A percentile compares a stretch with the other conserved stretches of the same genome.
phyloP scores from a whole-genome alignment of 441 rosid species.

The Geranium incanum region DNA sequence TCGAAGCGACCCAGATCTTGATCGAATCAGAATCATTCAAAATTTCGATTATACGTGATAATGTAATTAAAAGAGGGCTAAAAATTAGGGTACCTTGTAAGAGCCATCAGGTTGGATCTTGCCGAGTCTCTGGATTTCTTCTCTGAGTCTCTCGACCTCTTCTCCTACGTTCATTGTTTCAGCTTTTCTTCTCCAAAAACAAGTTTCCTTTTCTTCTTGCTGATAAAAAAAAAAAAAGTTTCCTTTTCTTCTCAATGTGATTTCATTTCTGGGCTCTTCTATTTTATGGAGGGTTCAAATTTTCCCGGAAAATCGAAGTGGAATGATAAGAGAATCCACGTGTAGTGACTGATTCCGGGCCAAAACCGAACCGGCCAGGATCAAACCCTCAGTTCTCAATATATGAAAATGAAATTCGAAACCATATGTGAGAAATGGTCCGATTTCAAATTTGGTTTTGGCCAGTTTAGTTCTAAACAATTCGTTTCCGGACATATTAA shows the following conservation, averaged over 20 bases:
- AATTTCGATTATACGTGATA: no score
- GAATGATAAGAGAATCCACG: slow-evolving; percentile 1
- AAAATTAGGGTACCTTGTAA: slow-evolving; percentile 48
- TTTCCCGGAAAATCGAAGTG: not conserved
- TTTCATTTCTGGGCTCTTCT: not conserved
- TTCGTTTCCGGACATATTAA: no score
- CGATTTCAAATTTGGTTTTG: no score
- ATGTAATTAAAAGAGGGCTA: not conserved
- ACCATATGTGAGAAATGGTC: no score
- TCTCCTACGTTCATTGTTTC: slow-evolving; percentile 76
- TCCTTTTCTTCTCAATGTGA: not conserved
- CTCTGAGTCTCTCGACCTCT: slow-evolving; percentile 72
- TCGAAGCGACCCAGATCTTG: slow-evolving; percentile 1
- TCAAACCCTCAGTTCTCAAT: no score
- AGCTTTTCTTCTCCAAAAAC: not conserved
- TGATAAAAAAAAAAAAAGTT: not conserved
- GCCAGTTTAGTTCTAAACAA: no score
- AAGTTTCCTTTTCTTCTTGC: not conserved
- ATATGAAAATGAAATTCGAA: no score
- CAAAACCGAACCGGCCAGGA: no score
- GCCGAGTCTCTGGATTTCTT: slow-evolving; percentile 83
- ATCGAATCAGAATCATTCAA: not conserved
- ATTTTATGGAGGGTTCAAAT: not conserved
- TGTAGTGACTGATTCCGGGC: not conserved
- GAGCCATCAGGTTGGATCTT: slow-evolving; percentile 76